Base-by-base conservation (phyloP, 148 eudicot species). In the Chenopodium quinoa region DNA sequence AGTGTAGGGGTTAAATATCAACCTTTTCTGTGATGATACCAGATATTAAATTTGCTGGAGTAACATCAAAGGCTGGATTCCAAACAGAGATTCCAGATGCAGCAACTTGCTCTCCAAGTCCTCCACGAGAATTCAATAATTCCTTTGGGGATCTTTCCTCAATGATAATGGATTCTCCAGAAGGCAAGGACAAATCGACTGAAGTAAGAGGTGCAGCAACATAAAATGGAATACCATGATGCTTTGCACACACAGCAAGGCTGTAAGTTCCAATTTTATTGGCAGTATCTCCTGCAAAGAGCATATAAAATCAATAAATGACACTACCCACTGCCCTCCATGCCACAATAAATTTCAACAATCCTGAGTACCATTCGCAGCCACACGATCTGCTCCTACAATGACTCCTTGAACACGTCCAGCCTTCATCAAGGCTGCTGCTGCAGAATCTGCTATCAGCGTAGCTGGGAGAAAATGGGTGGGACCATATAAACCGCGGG, bases 51-150 rank as follows among this genome's bases (percentile, higher is more conserved):
- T 60, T 40, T 40, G 99, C 97, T 34, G 99, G 99, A 44, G 99
- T 96, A 31, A 96, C 95, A 79, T 96, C 99, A 82, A 96, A 96
- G 70, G 99, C 99, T 5, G 99, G 99, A 82, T 96, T 96, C 99
- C 99, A 96, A 60, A 96, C 98, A 75, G 88, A 89, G 65, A 96
- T 93, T 54, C 99, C 99, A 23, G 98, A 88, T 73, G 99, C 99
- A 73, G 99, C 98, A 80, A 96, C 90, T 87, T 91, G 98, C 84
- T 93, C 97, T 4, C 99, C 99, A 62, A 92, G 90, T 79, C 99
- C 99, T 67, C 99, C 99, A 60, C 84, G 94, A 7, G 98, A 37
- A 58, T 91, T 81, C 50, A 92, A 74, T 62, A 96, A 81, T 85
- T 96, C 98, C 79, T 90, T 92, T 1, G 99, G 85, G 37, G 99